These are phyloP conservation scores for Globisporangium paddicum DNA, from an alignment of 352 stramenopile species.

Conservation along the genomic window DNA sequence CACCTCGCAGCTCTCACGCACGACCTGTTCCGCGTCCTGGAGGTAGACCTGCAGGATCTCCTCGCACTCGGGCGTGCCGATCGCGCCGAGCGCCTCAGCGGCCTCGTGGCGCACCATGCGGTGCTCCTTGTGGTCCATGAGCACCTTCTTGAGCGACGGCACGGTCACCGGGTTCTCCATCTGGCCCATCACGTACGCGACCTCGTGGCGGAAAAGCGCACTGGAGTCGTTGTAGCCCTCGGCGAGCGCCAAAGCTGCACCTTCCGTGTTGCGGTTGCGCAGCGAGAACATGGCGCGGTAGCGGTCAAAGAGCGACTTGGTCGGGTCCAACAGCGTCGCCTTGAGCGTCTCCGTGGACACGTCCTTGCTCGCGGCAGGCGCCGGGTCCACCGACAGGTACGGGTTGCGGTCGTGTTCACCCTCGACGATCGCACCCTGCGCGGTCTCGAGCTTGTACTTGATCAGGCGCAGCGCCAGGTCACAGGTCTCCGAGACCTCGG, in stretches of 20 bases:
- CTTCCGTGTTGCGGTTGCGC: constrained; percentile 92
- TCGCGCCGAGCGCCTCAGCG: constrained; percentile 95
- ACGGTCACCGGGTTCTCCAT: constrained; percentile 88
- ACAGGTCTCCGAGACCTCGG: constrained; percentile 96
- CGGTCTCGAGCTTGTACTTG: constrained; percentile 84
- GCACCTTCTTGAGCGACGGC: constrained; percentile 84
- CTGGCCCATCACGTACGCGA: constrained; percentile 94
- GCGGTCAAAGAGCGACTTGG: constrained; percentile 85
- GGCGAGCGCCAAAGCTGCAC: constrained; percentile 75
- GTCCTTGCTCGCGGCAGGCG: constrained; percentile 77
- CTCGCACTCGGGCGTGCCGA: constrained; percentile 92
- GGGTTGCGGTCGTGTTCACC: constrained; percentile 77
- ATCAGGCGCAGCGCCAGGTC: constrained; percentile 91
- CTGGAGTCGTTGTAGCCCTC: constrained; percentile 74
- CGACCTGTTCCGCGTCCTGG: constrained; percentile 79
- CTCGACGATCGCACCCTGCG: constrained; percentile 39
- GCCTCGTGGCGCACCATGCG: constrained; percentile 97
- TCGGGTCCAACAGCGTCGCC: constrained; percentile 82
- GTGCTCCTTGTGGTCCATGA: constrained; percentile 91
- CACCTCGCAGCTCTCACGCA: constrained; percentile 95
- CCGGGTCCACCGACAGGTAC: constrained; percentile 96
- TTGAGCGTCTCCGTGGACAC: constrained; percentile 80
- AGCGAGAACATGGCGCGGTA: constrained; percentile 99
- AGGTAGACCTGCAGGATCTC: constrained; percentile 77
- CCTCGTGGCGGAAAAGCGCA: constrained; percentile 87